These are phyloP conservation scores for Viridothelium virens DNA, from an alignment of 495 filamentous ascomycete species.

Conservation along the genomic window DNA sequence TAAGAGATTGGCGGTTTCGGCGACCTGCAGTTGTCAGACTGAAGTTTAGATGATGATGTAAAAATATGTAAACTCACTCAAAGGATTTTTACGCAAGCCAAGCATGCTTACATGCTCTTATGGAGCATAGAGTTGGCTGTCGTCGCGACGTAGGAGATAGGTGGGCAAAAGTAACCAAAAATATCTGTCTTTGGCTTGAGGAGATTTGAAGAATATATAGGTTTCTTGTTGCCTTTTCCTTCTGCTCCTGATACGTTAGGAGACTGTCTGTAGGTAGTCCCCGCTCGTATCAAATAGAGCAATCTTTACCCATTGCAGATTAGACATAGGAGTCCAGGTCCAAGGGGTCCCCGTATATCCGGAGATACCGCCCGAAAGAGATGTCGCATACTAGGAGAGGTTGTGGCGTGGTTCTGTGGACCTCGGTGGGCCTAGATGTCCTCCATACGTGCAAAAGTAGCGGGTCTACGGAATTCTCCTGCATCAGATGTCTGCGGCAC, in stretches of 20 bases:
- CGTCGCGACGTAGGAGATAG: background rate
- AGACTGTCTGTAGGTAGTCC: background rate
- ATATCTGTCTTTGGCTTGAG: background rate
- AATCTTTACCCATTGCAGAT: background rate
- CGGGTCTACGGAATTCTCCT: background rate
- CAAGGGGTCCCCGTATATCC: background rate
- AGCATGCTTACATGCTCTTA: conserved; percentile 1
- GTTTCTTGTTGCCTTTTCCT: background rate
- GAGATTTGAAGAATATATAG: background rate
- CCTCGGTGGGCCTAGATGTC: background rate
- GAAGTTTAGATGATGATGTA: background rate
- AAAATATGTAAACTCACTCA: background rate
- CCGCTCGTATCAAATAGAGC: background rate
- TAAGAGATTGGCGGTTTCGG: conserved; percentile 1
- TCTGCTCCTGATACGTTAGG: background rate
- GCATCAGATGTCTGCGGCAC: background rate
- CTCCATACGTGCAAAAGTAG: background rate
- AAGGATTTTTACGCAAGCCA: conserved; percentile 2
- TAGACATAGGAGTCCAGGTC: background rate
- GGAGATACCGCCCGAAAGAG: background rate
- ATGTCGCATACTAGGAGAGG: background rate
- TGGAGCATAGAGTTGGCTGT: background rate
- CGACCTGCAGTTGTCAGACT: background rate
- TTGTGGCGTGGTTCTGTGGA: background rate
- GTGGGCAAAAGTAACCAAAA: background rate